Evolutionary conservation across 495 filamentous ascomycete species (phyloP).

Genomic region (Neurospora tetraspora): DNA sequence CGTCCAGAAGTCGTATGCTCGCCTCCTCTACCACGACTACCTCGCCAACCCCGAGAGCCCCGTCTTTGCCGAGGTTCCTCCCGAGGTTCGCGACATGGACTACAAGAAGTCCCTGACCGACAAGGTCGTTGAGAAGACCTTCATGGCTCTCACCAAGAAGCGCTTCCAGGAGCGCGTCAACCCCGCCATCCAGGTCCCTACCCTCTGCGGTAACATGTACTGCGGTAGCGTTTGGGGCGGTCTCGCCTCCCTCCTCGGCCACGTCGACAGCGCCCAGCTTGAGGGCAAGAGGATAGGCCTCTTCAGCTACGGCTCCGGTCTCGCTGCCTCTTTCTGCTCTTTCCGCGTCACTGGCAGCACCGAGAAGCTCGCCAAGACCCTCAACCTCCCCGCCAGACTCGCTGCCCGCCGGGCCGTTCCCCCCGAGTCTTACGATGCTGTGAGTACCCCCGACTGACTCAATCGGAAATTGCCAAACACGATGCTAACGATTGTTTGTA

Average conservation of each 20-base stretch:
- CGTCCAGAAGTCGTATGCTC: slow-evolving; percentile 88
- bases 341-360: slow-evolving; percentile 72
- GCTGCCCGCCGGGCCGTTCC: slow-evolving; percentile 54
- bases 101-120: slow-evolving; percentile 81
- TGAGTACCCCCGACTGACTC: slow-evolving; percentile 31
- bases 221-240: slow-evolving; percentile 88
- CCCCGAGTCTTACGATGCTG: slow-evolving; percentile 80
- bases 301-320: slow-evolving; percentile 92
- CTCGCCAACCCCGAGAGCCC: slow-evolving; percentile 64
- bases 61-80: slow-evolving; percentile 75
- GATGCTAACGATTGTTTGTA: slow-evolving; percentile 23
- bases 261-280: slow-evolving; percentile 55
- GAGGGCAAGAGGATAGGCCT: slow-evolving; percentile 81
- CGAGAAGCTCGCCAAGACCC: slow-evolving; percentile 61
- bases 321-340: slow-evolving; percentile 85
- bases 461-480: not conserved
- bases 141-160: slow-evolving; percentile 94
- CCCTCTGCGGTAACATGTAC: slow-evolving; percentile 99
- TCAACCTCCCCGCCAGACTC: slow-evolving; percentile 72
- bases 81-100: slow-evolving; percentile 74
- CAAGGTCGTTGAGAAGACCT: slow-evolving; percentile 90
- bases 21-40: slow-evolving; percentile 96
- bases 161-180: slow-evolving; percentile 80
- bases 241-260: slow-evolving; percentile 64
- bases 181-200: slow-evolving; percentile 77